Conservation (phyloP, 176 grass and related monocot species). For the Cocos nucifera region DNA sequence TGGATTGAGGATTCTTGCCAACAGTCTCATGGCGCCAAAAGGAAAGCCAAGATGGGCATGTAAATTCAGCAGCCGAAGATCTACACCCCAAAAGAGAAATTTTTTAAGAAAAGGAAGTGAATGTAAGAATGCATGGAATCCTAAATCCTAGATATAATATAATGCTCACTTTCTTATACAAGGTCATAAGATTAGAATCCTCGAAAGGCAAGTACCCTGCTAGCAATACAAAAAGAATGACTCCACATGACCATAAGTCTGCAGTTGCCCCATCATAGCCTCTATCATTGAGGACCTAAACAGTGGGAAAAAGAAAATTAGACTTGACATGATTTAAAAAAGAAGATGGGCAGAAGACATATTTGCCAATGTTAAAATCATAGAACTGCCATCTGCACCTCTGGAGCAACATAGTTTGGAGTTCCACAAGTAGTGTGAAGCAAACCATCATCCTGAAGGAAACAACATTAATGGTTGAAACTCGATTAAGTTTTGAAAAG, state of each 20-base stretch:
- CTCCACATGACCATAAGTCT: slow-evolving; percentile 96
- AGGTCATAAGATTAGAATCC: slow-evolving; percentile 73
- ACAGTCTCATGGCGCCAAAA: slow-evolving; percentile 71
- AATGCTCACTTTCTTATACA: slow-evolving; percentile 80
- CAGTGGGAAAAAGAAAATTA: neutral
- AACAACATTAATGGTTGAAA: neutral
- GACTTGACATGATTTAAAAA: no score
- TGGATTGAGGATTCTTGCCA: slow-evolving; percentile 73
- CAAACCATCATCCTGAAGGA: slow-evolving; percentile 64
- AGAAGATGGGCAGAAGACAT: no score
- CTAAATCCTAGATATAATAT: slow-evolving; percentile 9
- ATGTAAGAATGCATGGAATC: no score
- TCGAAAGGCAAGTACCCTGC: slow-evolving; percentile 95
- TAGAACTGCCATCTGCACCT: slow-evolving; percentile 31
- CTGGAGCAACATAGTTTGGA: slow-evolving; percentile 96
- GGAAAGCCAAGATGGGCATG: slow-evolving; percentile 84
- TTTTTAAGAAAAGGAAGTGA: neutral
- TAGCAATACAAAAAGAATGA: slow-evolving; percentile 87
- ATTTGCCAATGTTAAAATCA: no score
- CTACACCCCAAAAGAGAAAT: slow-evolving; percentile 23
- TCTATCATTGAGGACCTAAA: slow-evolving; percentile 89
- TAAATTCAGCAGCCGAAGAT: slow-evolving; percentile 77
- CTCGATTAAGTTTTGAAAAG: neutral
- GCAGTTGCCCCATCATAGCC: slow-evolving; percentile 92
- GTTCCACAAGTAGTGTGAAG: slow-evolving; percentile 99